A percentile compares a stretch with the other conserved stretches of the same genome.
These are phyloP conservation scores for Petasospora rhodanensis DNA, from an alignment of 1,139 yeast species.

Conservation along the genomic window DNA sequence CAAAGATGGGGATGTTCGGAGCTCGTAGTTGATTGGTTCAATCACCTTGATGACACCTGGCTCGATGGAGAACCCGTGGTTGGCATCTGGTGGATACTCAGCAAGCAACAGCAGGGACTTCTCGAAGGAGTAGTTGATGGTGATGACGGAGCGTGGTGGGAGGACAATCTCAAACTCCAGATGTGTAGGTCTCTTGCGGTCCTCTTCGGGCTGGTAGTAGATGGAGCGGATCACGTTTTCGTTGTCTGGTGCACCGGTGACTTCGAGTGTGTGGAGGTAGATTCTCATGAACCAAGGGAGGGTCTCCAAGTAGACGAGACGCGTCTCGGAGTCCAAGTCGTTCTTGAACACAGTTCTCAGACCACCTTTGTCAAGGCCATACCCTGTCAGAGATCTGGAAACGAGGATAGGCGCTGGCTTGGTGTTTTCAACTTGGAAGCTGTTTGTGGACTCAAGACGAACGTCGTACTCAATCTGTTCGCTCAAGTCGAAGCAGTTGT, in stretches of 20 bases:
- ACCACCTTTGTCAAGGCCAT: conserved; percentile 89
- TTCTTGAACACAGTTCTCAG: conserved; percentile 73
- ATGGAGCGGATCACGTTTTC: conserved; percentile 45
- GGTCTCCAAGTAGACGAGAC: conserved; percentile 68
- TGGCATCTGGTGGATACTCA: conserved; percentile 98
- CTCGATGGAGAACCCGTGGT: conserved; percentile 93
- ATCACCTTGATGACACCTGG: conserved; percentile 74
- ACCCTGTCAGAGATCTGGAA: conserved; percentile 86
- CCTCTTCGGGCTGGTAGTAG: conserved; percentile 72
- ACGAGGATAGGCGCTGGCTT: conserved; percentile 63
- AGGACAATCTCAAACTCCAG: conserved; percentile 61
- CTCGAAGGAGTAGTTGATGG: conserved; percentile 76
- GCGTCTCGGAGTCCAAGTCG: conserved; percentile 46
- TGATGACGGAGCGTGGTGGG: conserved; percentile 61
- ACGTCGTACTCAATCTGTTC: conserved; percentile 36
- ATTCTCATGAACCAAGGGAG: conserved; percentile 93
- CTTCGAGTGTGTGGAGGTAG: conserved; percentile 64
- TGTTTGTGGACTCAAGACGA: conserved; percentile 34
- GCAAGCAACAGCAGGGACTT: conserved; percentile 79
- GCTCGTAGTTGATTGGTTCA: conserved; percentile 41
- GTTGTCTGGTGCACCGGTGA: conserved; percentile 25
- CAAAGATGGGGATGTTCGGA: conserved; percentile 81
- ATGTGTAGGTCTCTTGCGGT: conserved; percentile 79
- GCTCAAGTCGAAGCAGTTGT: conserved; percentile 34
- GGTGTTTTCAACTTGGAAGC: conserved; percentile 33